phyloP scores from a whole-genome alignment of 257 asterid species.

The Solanum lycopersicoides region DNA sequence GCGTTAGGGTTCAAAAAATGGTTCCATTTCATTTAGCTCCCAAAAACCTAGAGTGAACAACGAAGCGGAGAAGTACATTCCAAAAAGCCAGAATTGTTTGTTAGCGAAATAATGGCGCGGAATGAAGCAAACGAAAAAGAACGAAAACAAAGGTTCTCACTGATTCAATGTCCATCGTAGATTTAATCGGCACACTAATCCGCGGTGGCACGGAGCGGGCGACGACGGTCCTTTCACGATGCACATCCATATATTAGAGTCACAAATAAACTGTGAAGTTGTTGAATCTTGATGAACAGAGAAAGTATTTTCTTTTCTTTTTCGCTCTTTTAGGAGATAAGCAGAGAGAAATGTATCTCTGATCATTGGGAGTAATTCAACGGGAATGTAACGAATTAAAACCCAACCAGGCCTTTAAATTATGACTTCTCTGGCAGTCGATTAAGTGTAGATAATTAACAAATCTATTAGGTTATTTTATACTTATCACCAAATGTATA shows the following conservation, averaged over 20 bases:
- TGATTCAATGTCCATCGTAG: conserved; percentile 10
- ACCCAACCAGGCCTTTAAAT: neutral
- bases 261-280: conserved; percentile 5
- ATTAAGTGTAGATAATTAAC: neutral
- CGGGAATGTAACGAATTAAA: conserved; percentile 1
- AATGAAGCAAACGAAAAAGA: neutral
- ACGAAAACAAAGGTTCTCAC: conserved; percentile 9
- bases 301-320: neutral
- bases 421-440: neutral
- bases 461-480: neutral
- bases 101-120: conserved; percentile 14
- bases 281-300: conserved; percentile 12
- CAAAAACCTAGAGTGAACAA: conserved; percentile 45
- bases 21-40: too few species aligned
- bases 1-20: too few species aligned
- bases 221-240: neutral
- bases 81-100: too few species aligned
- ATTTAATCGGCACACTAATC: conserved; percentile 5
- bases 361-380: neutral
- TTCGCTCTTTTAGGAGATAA: neutral
- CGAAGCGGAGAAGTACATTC: too few species aligned
- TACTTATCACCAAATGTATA: too few species aligned
- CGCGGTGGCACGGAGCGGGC: conserved; percentile 4
- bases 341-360: conserved; percentile 1
- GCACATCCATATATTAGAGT: too few species aligned